phyloP scores from a whole-genome alignment of 768 basidiomycete species.

The Podaxis sp. region DNA sequence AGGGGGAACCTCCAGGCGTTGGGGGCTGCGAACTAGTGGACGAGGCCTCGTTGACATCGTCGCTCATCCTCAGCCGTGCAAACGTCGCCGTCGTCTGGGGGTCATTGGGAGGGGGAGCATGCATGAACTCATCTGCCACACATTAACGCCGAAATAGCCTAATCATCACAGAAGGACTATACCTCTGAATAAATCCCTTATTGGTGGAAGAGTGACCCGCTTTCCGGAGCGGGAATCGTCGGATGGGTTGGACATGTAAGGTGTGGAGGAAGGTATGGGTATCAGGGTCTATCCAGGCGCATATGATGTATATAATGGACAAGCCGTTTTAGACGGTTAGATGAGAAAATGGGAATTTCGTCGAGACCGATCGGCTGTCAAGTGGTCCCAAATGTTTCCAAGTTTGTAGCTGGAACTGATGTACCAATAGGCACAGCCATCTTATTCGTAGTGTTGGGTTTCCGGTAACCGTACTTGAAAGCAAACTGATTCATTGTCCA shows the following conservation, averaged over 20 bases:
- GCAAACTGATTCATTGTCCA: constrained; percentile 9
- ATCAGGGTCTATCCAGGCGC: constrained; percentile 15
- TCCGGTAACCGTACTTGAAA: constrained; percentile 9
- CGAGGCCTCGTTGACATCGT: constrained; percentile 31
- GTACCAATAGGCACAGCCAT: constrained; percentile 14
- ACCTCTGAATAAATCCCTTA: constrained; percentile 71
- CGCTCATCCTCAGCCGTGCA: constrained; percentile 41
- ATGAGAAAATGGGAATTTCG: constrained; percentile 6
- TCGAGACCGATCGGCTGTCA: constrained; percentile 16
- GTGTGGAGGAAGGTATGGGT: constrained; percentile 14
- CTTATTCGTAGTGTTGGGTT: constrained; percentile 6
- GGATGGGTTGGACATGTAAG: constrained; percentile 28
- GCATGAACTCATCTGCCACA: constrained; percentile 47
- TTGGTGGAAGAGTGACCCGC: constrained; percentile 69
- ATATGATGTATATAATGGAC: constrained; percentile 22
- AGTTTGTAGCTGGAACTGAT: constrained; percentile 17
- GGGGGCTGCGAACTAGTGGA: background rate
- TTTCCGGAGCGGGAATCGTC: constrained; percentile 26
- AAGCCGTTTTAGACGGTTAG: constrained; percentile 11
- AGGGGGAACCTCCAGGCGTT: background rate
- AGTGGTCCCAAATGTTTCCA: constrained; percentile 17
- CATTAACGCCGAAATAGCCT: constrained; percentile 11
- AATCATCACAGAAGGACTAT: constrained; percentile 2
- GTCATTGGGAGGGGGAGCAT: constrained; percentile 34
- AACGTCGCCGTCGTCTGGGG: constrained; percentile 38